Evolutionary conservation across 768 basidiomycete genomes (phyloP), one percentile per base, ranked within the genome.

Genomic region (Rickenella mellea): DNA sequence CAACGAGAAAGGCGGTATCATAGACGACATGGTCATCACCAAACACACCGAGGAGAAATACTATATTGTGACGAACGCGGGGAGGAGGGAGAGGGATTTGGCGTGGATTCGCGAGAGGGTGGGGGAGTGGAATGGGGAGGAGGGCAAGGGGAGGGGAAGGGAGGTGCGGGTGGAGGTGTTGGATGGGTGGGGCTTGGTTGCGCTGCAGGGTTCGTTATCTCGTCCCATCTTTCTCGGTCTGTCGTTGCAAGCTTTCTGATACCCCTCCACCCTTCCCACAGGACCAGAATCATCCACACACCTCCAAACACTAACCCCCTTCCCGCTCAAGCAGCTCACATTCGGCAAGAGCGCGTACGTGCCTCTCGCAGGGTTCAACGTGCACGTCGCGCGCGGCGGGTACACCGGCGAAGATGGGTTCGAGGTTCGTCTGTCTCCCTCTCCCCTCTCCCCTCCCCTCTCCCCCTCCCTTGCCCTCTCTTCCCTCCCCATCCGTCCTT

Each of bases 371-470:
- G 82, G 79, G 19, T 55, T 64, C 44, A 80, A 79, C 55, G 73
- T 88, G 27, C 91, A 98, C 56, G 77, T 98, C 24, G 86, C 91
- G 6, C 79, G 96, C 12, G 89, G 91, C 22, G 96, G 96, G 4
- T 99, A 99, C 63, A 98, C 96, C 0, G 96, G 96, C 9, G 96
- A 99, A 64, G 96, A 99, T 60, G 96, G 96, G 0, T 98, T 99
- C 51, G 96, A 99, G 72, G 91, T 80, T 20, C 44, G 65, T 46
- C 48, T 48, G 39, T 2, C 25, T 17, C 45, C 21, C 20, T 24
- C 35, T 37, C 38, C 19, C 31, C 4, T 22, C 31, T 37, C 15
- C 38, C 33, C 33, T 32, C 11, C 38, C 29, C 10, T 30, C 15
- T 37, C 27, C 9, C 30, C 20, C 26, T 14, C 8, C n/a, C 20